Percentiles rank a stretch among this genome's conserved stretches.
Evolutionary conservation across 2,329 filamentous ascomycete species (phyloP).

Genomic region (Cucurbitaria berberidis): DNA sequence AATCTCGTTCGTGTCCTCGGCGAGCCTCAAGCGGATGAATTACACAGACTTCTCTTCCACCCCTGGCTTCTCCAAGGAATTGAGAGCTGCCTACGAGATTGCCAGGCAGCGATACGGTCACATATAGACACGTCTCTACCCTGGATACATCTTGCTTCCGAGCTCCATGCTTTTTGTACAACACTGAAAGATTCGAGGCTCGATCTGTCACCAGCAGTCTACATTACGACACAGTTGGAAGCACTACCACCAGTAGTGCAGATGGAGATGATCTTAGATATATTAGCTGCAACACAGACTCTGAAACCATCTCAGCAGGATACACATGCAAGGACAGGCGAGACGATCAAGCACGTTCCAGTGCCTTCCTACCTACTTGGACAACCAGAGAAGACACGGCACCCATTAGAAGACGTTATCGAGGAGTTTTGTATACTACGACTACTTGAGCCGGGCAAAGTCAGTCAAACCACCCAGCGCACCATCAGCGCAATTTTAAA

Average conservation of each 20-base stretch:
- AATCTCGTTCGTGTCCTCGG: constrained; percentile 25
- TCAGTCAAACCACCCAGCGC: constrained; percentile 11
- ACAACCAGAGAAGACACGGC: background rate
- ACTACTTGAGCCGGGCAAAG: constrained; percentile 15
- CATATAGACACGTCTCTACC: constrained; percentile 21
- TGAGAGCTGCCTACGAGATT: constrained; percentile 30
- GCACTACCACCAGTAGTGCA: background rate
- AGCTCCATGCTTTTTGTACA: constrained; percentile 30
- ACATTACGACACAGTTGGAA: background rate
- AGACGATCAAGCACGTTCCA: background rate
- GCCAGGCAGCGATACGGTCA: constrained; percentile 21
- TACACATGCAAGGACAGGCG: background rate
- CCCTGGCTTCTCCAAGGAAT: constrained; percentile 30
- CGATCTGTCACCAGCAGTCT: constrained; percentile 5
- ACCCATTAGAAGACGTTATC: constrained; percentile 20
- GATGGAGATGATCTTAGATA: constrained; percentile 18
- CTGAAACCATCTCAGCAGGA: background rate
- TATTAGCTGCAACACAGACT: constrained; percentile 16
- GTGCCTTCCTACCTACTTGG: background rate
- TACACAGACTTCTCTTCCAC: constrained; percentile 23
- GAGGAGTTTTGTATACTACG: constrained; percentile 26
- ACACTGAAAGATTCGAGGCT: constrained; percentile 21
- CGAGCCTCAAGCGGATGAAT: constrained; percentile 11
- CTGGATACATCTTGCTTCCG: constrained; percentile 27
- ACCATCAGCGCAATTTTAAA: constrained; percentile 23